Evolutionary conservation across 129 eudicot genomes (phyloP).

Genomic region (Mikania micrantha): DNA sequence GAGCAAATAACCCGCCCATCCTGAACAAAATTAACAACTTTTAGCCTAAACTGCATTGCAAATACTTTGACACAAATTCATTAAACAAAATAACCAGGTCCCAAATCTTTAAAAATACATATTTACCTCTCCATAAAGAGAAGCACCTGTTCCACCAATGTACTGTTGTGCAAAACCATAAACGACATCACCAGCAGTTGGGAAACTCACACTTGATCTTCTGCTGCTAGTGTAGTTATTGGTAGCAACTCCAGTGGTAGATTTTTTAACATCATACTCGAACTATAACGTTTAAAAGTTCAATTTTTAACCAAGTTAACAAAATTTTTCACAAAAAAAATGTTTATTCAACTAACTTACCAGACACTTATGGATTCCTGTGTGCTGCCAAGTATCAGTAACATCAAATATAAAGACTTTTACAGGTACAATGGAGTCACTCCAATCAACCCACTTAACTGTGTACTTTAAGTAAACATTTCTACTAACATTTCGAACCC

Average conservation of each 20-base stretch:
- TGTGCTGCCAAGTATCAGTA: too few species aligned
- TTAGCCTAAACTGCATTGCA: background rate
- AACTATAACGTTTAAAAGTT: constrained; percentile 32
- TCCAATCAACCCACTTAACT: too few species aligned
- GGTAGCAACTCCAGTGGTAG: constrained; percentile 26
- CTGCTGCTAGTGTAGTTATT: constrained; percentile 34
- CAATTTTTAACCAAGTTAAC: background rate
- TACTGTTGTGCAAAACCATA: constrained; percentile 77
- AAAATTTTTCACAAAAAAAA: too few species aligned
- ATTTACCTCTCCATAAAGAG: constrained; percentile 57
- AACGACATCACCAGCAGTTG: constrained; percentile 52
- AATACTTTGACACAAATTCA: background rate
- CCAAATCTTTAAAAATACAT: background rate
- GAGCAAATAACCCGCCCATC: constrained; percentile 64
- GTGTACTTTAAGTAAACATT: too few species aligned
- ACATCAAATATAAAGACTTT: too few species aligned
- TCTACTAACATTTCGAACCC: too few species aligned
- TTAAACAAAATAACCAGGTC: background rate
- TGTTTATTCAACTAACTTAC: too few species aligned
- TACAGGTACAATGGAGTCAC: too few species aligned
- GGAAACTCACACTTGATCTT: constrained; percentile 38
- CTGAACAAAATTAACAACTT: constrained; percentile 16
- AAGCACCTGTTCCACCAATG: constrained; percentile 56
- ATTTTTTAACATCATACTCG: constrained; percentile 53
- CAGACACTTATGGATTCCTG: too few species aligned